Base-by-base conservation (phyloP, 805 yeast species). In the Candida ovalis region DNA sequence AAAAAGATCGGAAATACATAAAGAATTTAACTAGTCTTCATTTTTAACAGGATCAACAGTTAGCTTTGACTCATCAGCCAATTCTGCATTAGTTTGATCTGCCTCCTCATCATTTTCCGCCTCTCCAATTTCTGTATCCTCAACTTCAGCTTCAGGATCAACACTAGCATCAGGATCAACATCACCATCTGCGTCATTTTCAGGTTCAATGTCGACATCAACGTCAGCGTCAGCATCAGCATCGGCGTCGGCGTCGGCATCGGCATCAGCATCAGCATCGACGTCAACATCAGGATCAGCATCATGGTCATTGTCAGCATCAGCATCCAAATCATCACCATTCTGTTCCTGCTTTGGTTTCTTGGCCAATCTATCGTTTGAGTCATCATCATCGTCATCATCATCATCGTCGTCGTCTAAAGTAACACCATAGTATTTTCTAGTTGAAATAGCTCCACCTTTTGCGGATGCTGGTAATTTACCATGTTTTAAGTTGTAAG, bases 401-500 rank as follows among this genome's bases (percentile, higher is more conserved):
- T 32, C 48, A 19, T 37, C 49, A 32, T 42, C 49, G 13, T 45
- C 49, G 13, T 45, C 46, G 3, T 19, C 43, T 10, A 27, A 43
- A 6, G 22, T 44, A 22, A 35, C 38, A 17, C 38, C 38, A 35
- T 35, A 35, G 22, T 37, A 19, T 10, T 28, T 25, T 13, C 49
- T 19, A 40, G 35, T 33, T 32, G 39, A 42, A 17, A 22, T 15
- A 25, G 42, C 22, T 30, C 48, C 37, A 37, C 40, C 32, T 22
- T 19, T 24, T 19, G 41, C 35, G 15, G 44, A 44, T 18, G 19
- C 46, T 27, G 43, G 25, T 27, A 27, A 36, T 42, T 51, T 50
- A 24, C 54, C 50, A 43, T 59, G 62, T 38, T 63, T 62, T 27
- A 50, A 43, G 25, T 57, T 62, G 50, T 65, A 69, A 44, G 61